A percentile compares a stretch with the other conserved stretches of the same genome.
Evolutionary conservation across 1,139 yeast species (phyloP).

Genomic region (Kurtzmaniella quercitrusa): DNA sequence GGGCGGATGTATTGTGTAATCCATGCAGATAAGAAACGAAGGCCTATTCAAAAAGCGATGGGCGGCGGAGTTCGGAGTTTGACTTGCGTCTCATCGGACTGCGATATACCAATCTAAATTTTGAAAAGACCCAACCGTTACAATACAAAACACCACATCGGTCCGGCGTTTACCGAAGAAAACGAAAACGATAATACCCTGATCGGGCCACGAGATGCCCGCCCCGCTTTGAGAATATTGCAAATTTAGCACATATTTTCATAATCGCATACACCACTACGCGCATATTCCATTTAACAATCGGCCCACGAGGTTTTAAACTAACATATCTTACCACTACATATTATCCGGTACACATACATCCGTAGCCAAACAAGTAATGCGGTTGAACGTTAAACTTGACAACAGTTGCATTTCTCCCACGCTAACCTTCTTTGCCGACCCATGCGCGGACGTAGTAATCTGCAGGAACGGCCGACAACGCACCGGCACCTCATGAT

Average conservation of each 20-base stretch:
- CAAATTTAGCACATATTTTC: background rate
- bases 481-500: slow-evolving; percentile 9
- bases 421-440: background rate
- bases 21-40: background rate
- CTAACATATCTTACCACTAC: too few relatives aligned
- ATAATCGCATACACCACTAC: too few relatives aligned
- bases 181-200: too few relatives aligned
- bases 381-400: background rate
- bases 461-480: slow-evolving; percentile 10
- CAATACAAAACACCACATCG: background rate
- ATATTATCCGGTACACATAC: too few relatives aligned
- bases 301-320: background rate
- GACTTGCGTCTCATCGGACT: background rate
- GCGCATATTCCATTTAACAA: background rate
- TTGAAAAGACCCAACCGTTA: background rate
- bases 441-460: background rate
- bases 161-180: background rate
- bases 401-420: background rate
- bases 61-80: background rate
- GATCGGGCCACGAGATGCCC: slow-evolving; percentile 1
- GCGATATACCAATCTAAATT: background rate
- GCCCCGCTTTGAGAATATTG: background rate
- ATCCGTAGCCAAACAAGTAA: background rate
- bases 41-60: too few relatives aligned
- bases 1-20: background rate